Base-by-base conservation (phyloP, 108 stramenopile species). In the Nannochloropsis oceanica region DNA sequence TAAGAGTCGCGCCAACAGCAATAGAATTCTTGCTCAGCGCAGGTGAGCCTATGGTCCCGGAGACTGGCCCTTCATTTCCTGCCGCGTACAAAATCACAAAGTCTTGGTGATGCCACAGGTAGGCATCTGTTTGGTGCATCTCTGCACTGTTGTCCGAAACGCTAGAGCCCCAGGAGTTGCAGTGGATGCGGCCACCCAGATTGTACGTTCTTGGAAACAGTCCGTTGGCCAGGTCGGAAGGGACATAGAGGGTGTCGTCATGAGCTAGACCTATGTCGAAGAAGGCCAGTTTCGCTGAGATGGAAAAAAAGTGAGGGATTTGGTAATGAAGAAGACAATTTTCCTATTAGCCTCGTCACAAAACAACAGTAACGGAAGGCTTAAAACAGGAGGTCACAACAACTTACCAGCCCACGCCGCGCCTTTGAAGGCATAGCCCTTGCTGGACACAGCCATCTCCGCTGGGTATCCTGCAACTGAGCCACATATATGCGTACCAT, bases 11-110 rank as follows among this genome's bases (percentile, higher is more conserved):
- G 18, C 94, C 93, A 0, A 94, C 94, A 18, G 92, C 84, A 25
- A 95, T 80, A 11, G 88, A 82, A 84, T 93, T 95, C 84, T 95
- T 95, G 25, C 90, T 92, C 24, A 90, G 84, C 8, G 93, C 93
- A 0, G 94, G 94, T 42, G 91, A 89, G 42, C 90, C 89, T 25
- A 94, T 87, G 2, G 92, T 84, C 27, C 87, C 87, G 5, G 87
- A 42, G 25, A 84, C 84, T 13, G 84, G 42, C 43, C 94, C 94
- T 13, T 90, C 87, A 86, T 95, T 95, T 13, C 94, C 94, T 0
- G 92, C 93, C 11, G 93, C 92, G 25, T 92, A 89, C 20, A 95
- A 84, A 42, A 93, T 87, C 14, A 93, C 83, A n/a, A 94, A 84
- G 83, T 93, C 93, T 2, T 88, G 86, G 59, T 91, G 89, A 12